Evolutionary conservation across 345 rosid genomes (phyloP), one percentile per base, ranked within the genome.

Genomic region (Ceriops zippeliana): DNA sequence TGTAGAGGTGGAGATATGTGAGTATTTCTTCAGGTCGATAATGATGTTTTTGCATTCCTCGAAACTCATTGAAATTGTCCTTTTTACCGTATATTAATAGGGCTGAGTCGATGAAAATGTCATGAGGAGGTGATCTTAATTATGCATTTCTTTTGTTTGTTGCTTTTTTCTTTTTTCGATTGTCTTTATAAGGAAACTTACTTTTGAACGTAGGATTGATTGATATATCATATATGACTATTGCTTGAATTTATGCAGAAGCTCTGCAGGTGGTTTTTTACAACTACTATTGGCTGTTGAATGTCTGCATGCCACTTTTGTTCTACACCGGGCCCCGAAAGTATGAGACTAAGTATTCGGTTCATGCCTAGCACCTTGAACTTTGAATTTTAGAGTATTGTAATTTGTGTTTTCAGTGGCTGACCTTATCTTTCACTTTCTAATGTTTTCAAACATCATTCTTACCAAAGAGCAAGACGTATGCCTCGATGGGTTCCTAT

Each of bases 1-100:
- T 91, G 96, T 72, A 97, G 90, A 87, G 99, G 96, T 56, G 99
- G 99, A 82, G 97, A 95, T 81, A 91, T 91, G 97, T 90, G 88
- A 42, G 2, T 34, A 34, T 34, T 58, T 49, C 32, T 57, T 35
- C 68, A 67, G 52, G 7, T 5, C 9, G 9, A 64, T 53, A 52
- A 63, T 76, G 42, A 64, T 72, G 2, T 42, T 67, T 20, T 58
- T 67, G 37, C 1, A 34, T 9, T 34, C 1, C 37, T 34, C 2
- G 10, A 34, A 7, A 7, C 10, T 34, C 9, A 34, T 34, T 34
- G 37, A 34, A 34, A 34, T 34, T 34, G 9, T 34, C 37, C 16
- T 62, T 68, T 68, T 32, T 32, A 65, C 58, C 47, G 28, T 76
- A 21, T 46, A 61, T 66, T 70, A 38, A 60, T 81, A 95, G 99